These are phyloP conservation scores for Cladobotryum protrusum DNA, from an alignment of 2,329 filamentous ascomycete genomes.

Conservation along the genomic window DNA sequence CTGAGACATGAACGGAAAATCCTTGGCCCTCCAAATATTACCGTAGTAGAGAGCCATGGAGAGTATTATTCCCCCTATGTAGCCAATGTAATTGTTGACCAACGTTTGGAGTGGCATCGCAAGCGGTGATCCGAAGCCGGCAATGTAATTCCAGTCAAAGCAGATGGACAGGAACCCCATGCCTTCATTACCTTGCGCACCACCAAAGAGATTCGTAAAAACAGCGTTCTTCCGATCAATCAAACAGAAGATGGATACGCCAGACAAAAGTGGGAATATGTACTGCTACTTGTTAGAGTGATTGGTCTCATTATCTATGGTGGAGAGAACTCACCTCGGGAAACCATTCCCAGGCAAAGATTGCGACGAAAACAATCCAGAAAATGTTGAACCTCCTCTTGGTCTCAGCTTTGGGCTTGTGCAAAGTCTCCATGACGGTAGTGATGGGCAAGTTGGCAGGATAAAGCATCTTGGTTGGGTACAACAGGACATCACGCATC, in stretches of 20 bases:
- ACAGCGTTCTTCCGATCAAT: slow-evolving; percentile 33
- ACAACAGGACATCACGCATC: slow-evolving; percentile 38
- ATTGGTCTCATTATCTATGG: too few species aligned
- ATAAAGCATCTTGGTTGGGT: slow-evolving; percentile 39
- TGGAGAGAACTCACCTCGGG: slow-evolving; percentile 20
- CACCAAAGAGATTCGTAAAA: slow-evolving; percentile 45
- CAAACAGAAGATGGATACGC: slow-evolving; percentile 36
- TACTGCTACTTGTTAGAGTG: slow-evolving; percentile 22
- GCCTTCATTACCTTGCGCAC: slow-evolving; percentile 31
- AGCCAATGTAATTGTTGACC: slow-evolving; percentile 34
- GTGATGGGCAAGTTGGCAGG: slow-evolving; percentile 24
- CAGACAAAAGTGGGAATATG: slow-evolving; percentile 36
- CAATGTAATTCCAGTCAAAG: slow-evolving; percentile 39
- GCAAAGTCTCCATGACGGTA: slow-evolving; percentile 24
- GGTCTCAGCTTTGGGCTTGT: slow-evolving; percentile 25
- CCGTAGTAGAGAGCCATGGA: slow-evolving; percentile 27
- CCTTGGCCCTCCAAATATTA: slow-evolving; percentile 14
- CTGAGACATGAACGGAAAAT: slow-evolving; percentile 25
- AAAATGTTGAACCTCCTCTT: slow-evolving; percentile 36
- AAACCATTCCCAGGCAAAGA: slow-evolving; percentile 43
- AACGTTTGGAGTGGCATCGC: slow-evolving; percentile 33
- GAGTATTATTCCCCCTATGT: slow-evolving; percentile 29
- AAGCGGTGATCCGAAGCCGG: slow-evolving; percentile 26
- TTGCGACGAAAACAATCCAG: slow-evolving; percentile 30
- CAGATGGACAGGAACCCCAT: slow-evolving; percentile 35